A percentile compares a stretch with the other conserved stretches of the same genome.
These are phyloP conservation scores for Epichloe gansuensis DNA, from an alignment of 2,329 filamentous ascomycete species.

Conservation along the genomic window DNA sequence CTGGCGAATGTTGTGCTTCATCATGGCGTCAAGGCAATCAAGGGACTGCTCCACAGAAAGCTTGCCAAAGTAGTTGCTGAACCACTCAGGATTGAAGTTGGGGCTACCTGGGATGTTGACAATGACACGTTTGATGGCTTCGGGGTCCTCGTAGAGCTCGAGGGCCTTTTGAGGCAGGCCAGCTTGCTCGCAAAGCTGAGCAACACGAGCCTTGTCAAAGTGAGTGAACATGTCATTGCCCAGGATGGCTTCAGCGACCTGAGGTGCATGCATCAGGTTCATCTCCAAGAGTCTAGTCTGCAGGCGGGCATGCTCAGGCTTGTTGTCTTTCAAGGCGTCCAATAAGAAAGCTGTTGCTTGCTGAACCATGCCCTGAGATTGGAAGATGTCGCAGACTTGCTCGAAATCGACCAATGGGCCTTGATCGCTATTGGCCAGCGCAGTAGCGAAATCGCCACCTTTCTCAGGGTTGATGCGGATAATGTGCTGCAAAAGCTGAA, in stretches of 20 bases:
- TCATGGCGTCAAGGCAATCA: conserved; percentile 90
- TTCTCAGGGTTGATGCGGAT: conserved; percentile 86
- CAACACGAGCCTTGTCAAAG: conserved; percentile 84
- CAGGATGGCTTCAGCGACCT: conserved; percentile 94
- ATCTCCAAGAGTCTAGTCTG: conserved; percentile 95
- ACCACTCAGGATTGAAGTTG: conserved; percentile 82
- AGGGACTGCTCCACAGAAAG: conserved; percentile 91
- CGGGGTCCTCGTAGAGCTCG: conserved; percentile 88
- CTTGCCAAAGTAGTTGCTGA: conserved; percentile 84
- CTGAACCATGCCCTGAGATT: conserved; percentile 94
- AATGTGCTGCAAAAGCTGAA: conserved; percentile 81
- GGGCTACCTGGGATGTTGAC: conserved; percentile 70
- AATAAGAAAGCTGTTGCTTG: conserved; percentile 96
- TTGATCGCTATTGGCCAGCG: conserved; percentile 77
- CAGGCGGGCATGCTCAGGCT: conserved; percentile 80
- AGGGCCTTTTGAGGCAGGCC: conserved; percentile 76
- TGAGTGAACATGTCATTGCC: conserved; percentile 98
- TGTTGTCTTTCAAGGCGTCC: conserved; percentile 89
- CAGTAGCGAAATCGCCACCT: conserved; percentile 86
- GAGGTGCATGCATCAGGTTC: conserved; percentile 92
- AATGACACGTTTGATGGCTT: conserved; percentile 78
- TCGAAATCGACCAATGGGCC: conserved; percentile 85
- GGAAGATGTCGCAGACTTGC: conserved; percentile 93
- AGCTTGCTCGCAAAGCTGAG: conserved; percentile 83
- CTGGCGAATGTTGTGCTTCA: conserved; percentile 91